These are phyloP conservation scores for Nakazawaea sp. DNA, from an alignment of 805 yeast genomes.

Conservation along the genomic window DNA sequence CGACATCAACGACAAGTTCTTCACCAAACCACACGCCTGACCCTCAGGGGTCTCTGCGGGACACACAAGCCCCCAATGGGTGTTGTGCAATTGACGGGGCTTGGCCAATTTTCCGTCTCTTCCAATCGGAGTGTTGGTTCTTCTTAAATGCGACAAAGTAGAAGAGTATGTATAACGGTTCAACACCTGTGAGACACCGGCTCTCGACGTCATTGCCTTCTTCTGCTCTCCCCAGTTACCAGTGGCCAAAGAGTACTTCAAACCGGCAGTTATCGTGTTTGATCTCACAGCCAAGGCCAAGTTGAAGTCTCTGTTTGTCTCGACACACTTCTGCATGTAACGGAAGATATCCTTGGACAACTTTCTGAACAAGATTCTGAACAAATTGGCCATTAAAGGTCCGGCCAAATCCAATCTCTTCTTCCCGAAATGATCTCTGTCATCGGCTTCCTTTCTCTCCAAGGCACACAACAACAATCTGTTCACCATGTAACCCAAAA, in stretches of 20 bases:
- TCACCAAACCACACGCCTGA: slow-evolving; percentile 99
- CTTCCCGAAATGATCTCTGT: slow-evolving; percentile 99
- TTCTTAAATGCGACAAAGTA: slow-evolving; percentile 96
- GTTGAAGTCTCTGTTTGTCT: slow-evolving; percentile 94
- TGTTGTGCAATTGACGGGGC: slow-evolving; percentile 98
- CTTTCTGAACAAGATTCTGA: slow-evolving; percentile 90
- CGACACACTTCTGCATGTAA: slow-evolving; percentile 98
- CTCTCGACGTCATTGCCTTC: slow-evolving; percentile 97
- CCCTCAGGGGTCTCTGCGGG: slow-evolving; percentile 99
- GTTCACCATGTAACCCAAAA: slow-evolving; percentile 97
- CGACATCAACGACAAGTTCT: slow-evolving; percentile 92
- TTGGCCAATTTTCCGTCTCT: slow-evolving; percentile 98
- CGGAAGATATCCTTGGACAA: slow-evolving; percentile 94
- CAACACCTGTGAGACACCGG: slow-evolving; percentile 98
- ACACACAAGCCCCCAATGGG: slow-evolving; percentile 99
- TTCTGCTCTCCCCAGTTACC: slow-evolving; percentile 99
- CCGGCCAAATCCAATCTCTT: slow-evolving; percentile 98
- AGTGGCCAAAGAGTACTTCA: slow-evolving; percentile 95
- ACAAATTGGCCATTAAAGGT: slow-evolving; percentile 90
- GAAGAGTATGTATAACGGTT: slow-evolving; percentile 97
- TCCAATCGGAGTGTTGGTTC: slow-evolving; percentile 99
- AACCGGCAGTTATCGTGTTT: slow-evolving; percentile 94
- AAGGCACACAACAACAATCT: slow-evolving; percentile 90
- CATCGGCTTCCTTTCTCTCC: slow-evolving; percentile 97
- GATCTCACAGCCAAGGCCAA: slow-evolving; percentile 95